A percentile compares a stretch with the other conserved stretches of the same genome.
Evolutionary conservation across 179 eudicot genomes (phyloP).

Genomic region (Heliamphora pulchella): DNA sequence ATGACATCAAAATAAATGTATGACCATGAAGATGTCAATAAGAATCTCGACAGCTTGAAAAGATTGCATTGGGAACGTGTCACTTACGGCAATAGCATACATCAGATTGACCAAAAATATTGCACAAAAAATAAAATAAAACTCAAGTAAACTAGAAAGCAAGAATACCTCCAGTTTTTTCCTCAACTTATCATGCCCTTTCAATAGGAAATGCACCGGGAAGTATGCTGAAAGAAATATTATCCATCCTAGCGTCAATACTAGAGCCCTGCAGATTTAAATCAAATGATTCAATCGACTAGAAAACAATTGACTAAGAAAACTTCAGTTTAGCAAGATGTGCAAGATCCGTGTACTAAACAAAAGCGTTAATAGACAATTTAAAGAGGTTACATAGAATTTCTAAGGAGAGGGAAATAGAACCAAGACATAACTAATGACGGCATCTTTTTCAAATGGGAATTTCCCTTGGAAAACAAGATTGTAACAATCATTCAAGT

Average conservation of each 20-base stretch:
- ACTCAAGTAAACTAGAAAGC: not conserved
- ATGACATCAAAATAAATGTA: not conserved
- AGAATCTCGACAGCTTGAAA: not conserved
- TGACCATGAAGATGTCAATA: not conserved
- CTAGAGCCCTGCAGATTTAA: conserved; percentile 53
- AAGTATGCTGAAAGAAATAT: conserved; percentile 87
- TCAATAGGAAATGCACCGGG: conserved; percentile 82
- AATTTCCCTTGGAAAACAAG: not conserved
- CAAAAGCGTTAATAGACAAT: not conserved
- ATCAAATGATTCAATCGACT: conserved; percentile 12
- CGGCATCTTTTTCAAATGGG: not conserved
- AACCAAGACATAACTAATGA: not conserved
- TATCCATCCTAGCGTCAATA: conserved; percentile 86
- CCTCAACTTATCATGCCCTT: conserved; percentile 84
- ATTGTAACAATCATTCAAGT: not conserved
- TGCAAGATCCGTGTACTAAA: not conserved
- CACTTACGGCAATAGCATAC: not conserved
- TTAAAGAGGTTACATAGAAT: not conserved
- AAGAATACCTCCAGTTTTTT: conserved; percentile 69
- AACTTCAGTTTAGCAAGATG: not conserved
- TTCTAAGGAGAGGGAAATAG: not conserved
- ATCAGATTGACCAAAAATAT: not conserved
- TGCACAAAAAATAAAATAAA: too few species aligned
- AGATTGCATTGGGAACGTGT: not conserved
- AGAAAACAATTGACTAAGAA: conserved; percentile 7